Base-by-base conservation (phyloP, 768 basidiomycete genomes). In the Tulasnella sp. region DNA sequence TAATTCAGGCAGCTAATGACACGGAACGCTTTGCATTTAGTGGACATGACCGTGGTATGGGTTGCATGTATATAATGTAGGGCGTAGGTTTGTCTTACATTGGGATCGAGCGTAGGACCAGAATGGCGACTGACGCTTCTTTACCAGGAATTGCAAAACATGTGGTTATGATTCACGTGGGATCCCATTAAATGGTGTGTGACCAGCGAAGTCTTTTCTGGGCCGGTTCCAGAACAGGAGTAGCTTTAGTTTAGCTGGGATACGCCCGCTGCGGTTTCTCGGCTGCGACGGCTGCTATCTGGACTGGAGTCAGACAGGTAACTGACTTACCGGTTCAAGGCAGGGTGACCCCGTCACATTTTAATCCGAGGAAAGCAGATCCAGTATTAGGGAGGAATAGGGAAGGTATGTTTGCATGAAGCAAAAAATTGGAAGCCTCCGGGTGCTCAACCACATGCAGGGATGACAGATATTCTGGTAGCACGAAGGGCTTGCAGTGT, bases 221-320 rank as follows among this genome's bases (percentile, higher is more conserved):
- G 2, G 37, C 37, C 37, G 37, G 37, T 37, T 37, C 37, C 37
- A 6, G 37, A 37, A 37, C 37, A 37, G 37, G 37, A 37, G 37
- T 2, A 37, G 37, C 37, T 37, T 37, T 37, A 37, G 37, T 6
- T 37, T 37, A 6, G 37, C 37, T 37, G 37, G 37, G 37, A 37
- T 37, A 37, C 37, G 37, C 37, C 37, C 37, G 6, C 37, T 37
- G 37, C 6, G 37, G 37, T 37, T n/a, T n/a, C 54, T 46, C 54
- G 24, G 54, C 54, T 2, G 11, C 54, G 22, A n/a, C 54, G 24
- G 54, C 54, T 54, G 54, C 54, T 11, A 54, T 54, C 54, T 54
- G 54, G 54, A 54, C 54, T 54, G 54, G 54, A 24, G 54, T 54
- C 54, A 54, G 54, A 54, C 54, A 54, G 54, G 54, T 54, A 54